Base-by-base conservation (phyloP, 2,329 filamentous ascomycete species). In the Penicillium sp. region DNA sequence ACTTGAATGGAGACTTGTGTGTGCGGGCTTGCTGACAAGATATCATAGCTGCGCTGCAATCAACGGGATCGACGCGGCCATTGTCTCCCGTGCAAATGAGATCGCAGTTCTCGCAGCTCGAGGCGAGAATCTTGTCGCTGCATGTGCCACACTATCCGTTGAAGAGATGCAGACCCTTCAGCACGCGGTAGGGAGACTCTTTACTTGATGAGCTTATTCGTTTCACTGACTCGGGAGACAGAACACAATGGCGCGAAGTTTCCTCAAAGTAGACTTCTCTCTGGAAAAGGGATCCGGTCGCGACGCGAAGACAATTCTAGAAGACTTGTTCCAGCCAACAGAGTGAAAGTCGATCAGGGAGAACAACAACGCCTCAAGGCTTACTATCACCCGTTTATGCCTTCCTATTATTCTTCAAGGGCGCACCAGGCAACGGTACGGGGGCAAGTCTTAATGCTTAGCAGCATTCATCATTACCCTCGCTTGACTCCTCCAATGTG, bases 1-100 rank as follows among this genome's bases (percentile, higher is more conserved):
- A 10, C 9, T 28, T 15, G n/a, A 12, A 6, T 1, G 15, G 12
- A 24, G 8, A 12, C 15, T 15, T 9, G 6, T 34, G 21, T 16
- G 39, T 61, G 34, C 61, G 41, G 28, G 31, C 18, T 34, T 31
- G 23, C 49, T 59, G n/a, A 55, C 23, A 12, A 7, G 23, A 31
- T 8, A 8, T 10, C 28, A 43, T 54, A 83, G 79, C 48, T 97
- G 94, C 66, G 94, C 94, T 26, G 85, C 85, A 3, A 82, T 95
- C 70, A 96, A 95, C 63, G 92, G 92, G 1, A 85, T 99, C 13
- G 86, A 90, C 28, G 65, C 74, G 16, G 78, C 81, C 5, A 82
- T 97, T 9, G 81, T 96, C 6, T 76, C 86, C 15, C 83, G 92
- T 50, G 91, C 93, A 0, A 86, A 90, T 58, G 81, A 86, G 7